Percentiles rank a stretch among this genome's conserved stretches.
phyloP scores from a whole-genome alignment of 1,139 yeast species.

The Ashbya aceris region DNA sequence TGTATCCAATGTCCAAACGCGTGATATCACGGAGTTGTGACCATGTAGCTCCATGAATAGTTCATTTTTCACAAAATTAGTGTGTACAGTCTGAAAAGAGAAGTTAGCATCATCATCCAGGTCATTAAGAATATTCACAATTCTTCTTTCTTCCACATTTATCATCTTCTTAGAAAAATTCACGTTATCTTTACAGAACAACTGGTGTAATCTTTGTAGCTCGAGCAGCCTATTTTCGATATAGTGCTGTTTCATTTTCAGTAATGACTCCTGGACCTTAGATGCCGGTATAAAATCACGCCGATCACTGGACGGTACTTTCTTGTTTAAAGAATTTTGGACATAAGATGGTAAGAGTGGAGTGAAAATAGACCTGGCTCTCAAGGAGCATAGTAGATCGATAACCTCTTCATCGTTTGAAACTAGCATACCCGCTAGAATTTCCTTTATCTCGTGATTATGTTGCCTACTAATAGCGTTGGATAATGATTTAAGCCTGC shows the following conservation, averaged over 20 bases:
- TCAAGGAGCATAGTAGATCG: neutral
- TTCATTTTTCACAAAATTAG: constrained; percentile 37
- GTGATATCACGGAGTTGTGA: constrained; percentile 16
- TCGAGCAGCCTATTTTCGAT: constrained; percentile 13
- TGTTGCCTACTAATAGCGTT: constrained; percentile 1
- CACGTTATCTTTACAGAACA: constrained; percentile 13
- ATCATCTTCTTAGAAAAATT: constrained; percentile 14
- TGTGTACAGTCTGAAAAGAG: constrained; percentile 39
- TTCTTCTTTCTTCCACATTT: constrained; percentile 27
- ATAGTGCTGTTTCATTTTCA: constrained; percentile 13
- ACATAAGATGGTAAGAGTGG: neutral
- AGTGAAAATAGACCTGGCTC: neutral
- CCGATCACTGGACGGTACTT: neutral
- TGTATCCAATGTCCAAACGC: constrained; percentile 44
- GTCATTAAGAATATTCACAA: constrained; percentile 51
- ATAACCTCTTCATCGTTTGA: constrained; percentile 7
- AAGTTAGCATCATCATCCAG: constrained; percentile 50
- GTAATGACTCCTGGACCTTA: neutral
- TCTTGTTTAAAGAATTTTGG: neutral
- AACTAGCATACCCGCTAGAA: constrained; percentile 14
- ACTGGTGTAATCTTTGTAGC: constrained; percentile 11
- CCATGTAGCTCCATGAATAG: constrained; percentile 31
- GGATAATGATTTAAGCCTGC: constrained; percentile 3
- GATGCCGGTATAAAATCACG: neutral
- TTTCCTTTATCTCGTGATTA: constrained; percentile 13